Evolutionary conservation across 768 basidiomycete species (phyloP), one percentile per base, ranked within the genome.

Genomic region (Mycena galericulata): DNA sequence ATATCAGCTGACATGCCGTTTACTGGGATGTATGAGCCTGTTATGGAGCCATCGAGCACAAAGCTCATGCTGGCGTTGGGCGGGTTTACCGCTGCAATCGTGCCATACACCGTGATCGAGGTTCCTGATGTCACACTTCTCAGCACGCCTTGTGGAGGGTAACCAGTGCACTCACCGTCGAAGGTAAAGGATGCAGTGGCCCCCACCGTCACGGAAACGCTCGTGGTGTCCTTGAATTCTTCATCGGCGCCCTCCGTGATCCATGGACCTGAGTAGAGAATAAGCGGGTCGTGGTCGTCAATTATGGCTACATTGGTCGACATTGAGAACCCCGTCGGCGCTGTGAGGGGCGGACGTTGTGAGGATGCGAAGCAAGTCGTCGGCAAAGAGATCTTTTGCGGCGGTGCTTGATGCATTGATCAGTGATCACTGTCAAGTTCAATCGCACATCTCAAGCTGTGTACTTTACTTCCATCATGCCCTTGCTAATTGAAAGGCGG

Each of bases 161-260:
- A 36, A 14, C 7, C 11, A n/a, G 14, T 15, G 20, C 32, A 32
- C 58, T 26, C n/a, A 62, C 59, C 66, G 0, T 24, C 30, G 45
- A 67, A 67, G 26, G 43, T 62, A 29, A 62, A 56, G 3, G 59
- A 47, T 30, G 45, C 53, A 1, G 66, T 50, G 32, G 66, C 22
- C 2, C 60, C 66, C 27, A 27, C 2, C 14, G 15, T 15, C 17
- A 26, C 17, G 2, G 59, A 38, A 30, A 30, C 55, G 24, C 11
- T 45, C 53, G n/a, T 67, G 3, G 66, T 62, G n/a, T 45, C 20
- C 9, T 40, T 18, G 20, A 67, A 67, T 18, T 67, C 66, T n/a
- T 1, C 9, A 2, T 45, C 11, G 6, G 22, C 24, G 1, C 60
- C 66, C 0, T 32, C 66, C 7, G 49, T 45, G 14, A 26, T 50